Conservation (phyloP, 306 rosid genomes). For the Corylus heterophylla region DNA sequence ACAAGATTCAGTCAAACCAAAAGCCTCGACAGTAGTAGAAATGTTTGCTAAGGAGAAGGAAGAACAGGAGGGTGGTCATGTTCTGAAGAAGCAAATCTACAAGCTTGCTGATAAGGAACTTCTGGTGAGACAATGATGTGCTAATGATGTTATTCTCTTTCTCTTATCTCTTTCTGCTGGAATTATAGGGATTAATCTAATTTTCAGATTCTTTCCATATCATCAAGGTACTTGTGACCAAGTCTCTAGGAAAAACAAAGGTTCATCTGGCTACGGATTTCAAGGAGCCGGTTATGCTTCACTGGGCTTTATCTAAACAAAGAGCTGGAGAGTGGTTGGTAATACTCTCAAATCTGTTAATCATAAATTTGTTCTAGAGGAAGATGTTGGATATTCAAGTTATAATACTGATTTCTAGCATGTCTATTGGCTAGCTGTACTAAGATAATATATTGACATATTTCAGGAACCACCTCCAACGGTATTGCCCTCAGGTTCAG, state of each 20-base stretch:
- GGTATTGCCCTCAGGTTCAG: constrained; percentile 73
- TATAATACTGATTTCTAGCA: constrained; percentile 12
- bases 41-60: constrained; percentile 59
- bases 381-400: constrained; percentile 25
- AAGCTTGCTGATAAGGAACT: constrained; percentile 59
- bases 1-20: constrained; percentile 45
- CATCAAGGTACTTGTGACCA: constrained; percentile 72
- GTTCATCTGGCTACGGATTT: constrained; percentile 81
- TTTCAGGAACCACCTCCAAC: constrained; percentile 78
- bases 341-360: constrained; percentile 39
- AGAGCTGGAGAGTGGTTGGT: constrained; percentile 91
- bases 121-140: constrained; percentile 60
- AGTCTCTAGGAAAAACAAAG: constrained; percentile 64
- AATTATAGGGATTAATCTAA: constrained; percentile 25
- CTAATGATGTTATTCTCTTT: constrained; percentile 27
- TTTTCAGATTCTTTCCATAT: constrained; percentile 26
- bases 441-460: constrained; percentile 28
- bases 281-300: constrained; percentile 63
- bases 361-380: constrained; percentile 15
- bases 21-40: constrained; percentile 58
- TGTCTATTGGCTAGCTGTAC: constrained; percentile 4
- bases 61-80: constrained; percentile 55
- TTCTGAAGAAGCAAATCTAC: constrained; percentile 55
- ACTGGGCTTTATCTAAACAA: constrained; percentile 85
- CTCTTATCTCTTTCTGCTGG: constrained; percentile 10